phyloP scores from a whole-genome alignment of 2,329 filamentous ascomycete genomes.

The Cladosporium sp. region DNA sequence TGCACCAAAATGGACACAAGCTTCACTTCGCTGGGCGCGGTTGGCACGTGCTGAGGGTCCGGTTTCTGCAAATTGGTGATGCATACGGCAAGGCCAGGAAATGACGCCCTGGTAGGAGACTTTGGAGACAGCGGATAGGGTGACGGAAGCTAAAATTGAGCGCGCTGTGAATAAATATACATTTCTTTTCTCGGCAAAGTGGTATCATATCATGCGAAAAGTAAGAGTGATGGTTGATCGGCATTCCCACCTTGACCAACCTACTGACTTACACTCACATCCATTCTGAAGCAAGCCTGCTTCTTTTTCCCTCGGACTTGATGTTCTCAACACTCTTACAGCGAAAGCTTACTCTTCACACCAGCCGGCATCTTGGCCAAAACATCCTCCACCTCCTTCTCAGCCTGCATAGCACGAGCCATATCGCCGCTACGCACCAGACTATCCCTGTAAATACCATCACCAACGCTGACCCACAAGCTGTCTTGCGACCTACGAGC shows the following conservation, averaged over 20 bases:
- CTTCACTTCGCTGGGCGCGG: not conserved
- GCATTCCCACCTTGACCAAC: too few relatives aligned
- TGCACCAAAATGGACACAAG: not conserved
- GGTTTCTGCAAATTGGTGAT: not conserved
- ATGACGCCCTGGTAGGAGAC: not conserved
- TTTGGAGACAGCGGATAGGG: not conserved
- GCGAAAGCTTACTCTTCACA: not conserved
- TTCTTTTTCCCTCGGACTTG: not conserved
- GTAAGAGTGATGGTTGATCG: not conserved
- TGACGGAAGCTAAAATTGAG: too few relatives aligned
- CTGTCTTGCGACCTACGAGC: slow-evolving; percentile 48
- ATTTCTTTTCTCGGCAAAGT: not conserved
- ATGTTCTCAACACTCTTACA: not conserved
- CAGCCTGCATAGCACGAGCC: slow-evolving; percentile 25
- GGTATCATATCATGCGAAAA: not conserved
- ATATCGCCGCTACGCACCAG: slow-evolving; percentile 63
- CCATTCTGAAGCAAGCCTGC: not conserved
- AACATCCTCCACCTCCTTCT: slow-evolving; percentile 18
- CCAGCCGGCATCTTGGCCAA: slow-evolving; percentile 20
- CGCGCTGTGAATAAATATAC: not conserved
- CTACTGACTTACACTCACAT: too few relatives aligned
- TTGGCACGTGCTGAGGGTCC: not conserved
- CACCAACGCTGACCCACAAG: slow-evolving; percentile 59
- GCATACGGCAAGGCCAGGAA: not conserved
- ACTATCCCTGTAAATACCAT: slow-evolving; percentile 72